Evolutionary conservation across 2,329 filamentous ascomycete species (phyloP).

Genomic region (Aspergillus sp.): DNA sequence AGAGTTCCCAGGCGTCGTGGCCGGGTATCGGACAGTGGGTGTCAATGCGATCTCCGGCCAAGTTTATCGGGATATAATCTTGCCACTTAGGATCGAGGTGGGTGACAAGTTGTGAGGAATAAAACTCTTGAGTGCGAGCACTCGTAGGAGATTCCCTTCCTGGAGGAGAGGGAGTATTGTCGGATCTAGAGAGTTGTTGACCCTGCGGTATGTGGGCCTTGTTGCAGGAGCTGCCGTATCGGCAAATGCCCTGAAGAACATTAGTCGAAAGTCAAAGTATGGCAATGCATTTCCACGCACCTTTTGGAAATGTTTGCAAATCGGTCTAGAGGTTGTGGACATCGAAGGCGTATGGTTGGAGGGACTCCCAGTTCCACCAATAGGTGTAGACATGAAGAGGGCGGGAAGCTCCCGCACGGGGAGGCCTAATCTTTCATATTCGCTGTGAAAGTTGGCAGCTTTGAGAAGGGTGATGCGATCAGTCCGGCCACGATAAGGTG

Average conservation of each 20-base stretch:
- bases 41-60: slow-evolving; percentile 51
- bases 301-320: slow-evolving; percentile 40
- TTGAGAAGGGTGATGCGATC: slow-evolving; percentile 60
- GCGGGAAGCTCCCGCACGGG: slow-evolving; percentile 54
- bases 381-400: slow-evolving; percentile 53
- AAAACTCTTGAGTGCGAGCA: slow-evolving; percentile 24
- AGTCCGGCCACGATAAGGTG: slow-evolving; percentile 52
- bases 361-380: slow-evolving; percentile 24
- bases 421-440: slow-evolving; percentile 57
- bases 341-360: slow-evolving; percentile 9
- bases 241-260: slow-evolving; percentile 33
- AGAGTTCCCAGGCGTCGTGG: slow-evolving; percentile 41
- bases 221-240: slow-evolving; percentile 33
- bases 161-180: slow-evolving; percentile 18
- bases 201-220: slow-evolving; percentile 35
- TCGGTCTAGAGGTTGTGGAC: slow-evolving; percentile 15
- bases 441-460: slow-evolving; percentile 53
- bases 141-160: background rate
- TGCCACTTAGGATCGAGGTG: slow-evolving; percentile 20
- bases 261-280: slow-evolving; percentile 3
- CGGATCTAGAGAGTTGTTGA: slow-evolving; percentile 25
- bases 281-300: slow-evolving; percentile 12
- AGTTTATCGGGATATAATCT: slow-evolving; percentile 50
- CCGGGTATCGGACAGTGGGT: slow-evolving; percentile 41
- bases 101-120: slow-evolving; percentile 22